A percentile compares a stretch with the other conserved stretches of the same genome.
Conservation (phyloP, 805 yeast genomes). For the Candida cerambycidarum region DNA sequence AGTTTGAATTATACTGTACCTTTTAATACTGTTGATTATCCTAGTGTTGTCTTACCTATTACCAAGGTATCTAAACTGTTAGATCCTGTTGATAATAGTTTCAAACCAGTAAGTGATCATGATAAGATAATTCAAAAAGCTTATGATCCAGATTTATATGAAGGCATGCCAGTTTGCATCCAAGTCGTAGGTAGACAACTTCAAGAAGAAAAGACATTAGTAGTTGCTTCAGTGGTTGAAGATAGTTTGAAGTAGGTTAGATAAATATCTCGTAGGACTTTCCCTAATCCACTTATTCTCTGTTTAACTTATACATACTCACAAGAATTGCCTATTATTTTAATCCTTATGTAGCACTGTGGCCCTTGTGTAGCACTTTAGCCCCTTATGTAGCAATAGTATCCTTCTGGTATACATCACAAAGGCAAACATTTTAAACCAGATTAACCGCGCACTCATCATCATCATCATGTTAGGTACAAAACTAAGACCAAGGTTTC, state of each 20-base stretch:
- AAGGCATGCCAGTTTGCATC: conserved; percentile 61
- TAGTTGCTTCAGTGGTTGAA: conserved; percentile 4
- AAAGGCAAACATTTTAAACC: too few species aligned
- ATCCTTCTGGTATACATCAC: too few species aligned
- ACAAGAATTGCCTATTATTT: too few species aligned
- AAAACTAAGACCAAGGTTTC: not conserved
- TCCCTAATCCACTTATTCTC: too few species aligned
- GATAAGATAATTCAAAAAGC: not conserved
- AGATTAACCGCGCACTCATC: too few species aligned
- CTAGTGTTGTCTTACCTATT: not conserved
- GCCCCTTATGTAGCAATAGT: too few species aligned
- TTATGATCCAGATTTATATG: not conserved
- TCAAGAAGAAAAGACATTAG: conserved; percentile 54
- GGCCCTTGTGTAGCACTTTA: too few species aligned
- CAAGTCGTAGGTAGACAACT: conserved; percentile 61
- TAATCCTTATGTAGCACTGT: too few species aligned
- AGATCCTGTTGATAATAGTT: not conserved
- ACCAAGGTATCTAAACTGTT: not conserved
- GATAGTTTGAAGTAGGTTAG: not conserved
- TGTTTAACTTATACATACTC: too few species aligned
- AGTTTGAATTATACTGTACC: conserved; percentile 8
- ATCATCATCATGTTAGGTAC: not conserved
- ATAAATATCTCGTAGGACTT: too few species aligned
- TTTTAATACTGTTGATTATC: conserved; percentile 5
- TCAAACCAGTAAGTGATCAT: not conserved